Conservation (phyloP, 768 basidiomycete genomes). For the Candolleomyces eurysporus region DNA sequence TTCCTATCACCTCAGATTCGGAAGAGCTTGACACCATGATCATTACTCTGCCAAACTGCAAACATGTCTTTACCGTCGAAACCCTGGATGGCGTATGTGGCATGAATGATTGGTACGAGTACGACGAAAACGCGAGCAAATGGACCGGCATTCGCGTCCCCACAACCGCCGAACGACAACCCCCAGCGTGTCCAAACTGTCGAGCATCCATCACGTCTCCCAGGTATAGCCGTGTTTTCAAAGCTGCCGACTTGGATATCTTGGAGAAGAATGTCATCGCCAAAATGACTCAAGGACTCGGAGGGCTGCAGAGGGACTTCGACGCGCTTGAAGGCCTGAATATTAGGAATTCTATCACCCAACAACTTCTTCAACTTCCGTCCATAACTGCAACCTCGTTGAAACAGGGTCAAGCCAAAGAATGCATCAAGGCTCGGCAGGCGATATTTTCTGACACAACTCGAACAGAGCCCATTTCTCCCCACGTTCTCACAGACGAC, state of each 20-base stretch:
- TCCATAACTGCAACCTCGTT: background rate
- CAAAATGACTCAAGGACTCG: constrained; percentile 47
- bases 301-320: constrained; percentile 13
- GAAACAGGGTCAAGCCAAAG: background rate
- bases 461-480: background rate
- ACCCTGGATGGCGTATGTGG: constrained; percentile 62
- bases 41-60: constrained; percentile 52
- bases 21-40: constrained; percentile 38
- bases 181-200: constrained; percentile 64
- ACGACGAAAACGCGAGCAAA: constrained; percentile 27
- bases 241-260: constrained; percentile 63
- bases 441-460: background rate
- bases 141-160: constrained; percentile 49
- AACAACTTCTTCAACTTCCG: background rate
- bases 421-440: background rate
- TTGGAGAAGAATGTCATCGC: constrained; percentile 61
- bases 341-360: background rate
- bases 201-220: constrained; percentile 53
- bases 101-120: constrained; percentile 49
- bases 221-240: constrained; percentile 61
- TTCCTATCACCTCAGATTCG: constrained; percentile 30
- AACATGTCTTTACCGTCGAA: constrained; percentile 69
- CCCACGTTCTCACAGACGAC: constrained; percentile 11
- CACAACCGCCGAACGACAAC: constrained; percentile 21
- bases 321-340: constrained; percentile 7